Base-by-base conservation (phyloP, 2,329 filamentous ascomycete species). In the Penicillium sp. region DNA sequence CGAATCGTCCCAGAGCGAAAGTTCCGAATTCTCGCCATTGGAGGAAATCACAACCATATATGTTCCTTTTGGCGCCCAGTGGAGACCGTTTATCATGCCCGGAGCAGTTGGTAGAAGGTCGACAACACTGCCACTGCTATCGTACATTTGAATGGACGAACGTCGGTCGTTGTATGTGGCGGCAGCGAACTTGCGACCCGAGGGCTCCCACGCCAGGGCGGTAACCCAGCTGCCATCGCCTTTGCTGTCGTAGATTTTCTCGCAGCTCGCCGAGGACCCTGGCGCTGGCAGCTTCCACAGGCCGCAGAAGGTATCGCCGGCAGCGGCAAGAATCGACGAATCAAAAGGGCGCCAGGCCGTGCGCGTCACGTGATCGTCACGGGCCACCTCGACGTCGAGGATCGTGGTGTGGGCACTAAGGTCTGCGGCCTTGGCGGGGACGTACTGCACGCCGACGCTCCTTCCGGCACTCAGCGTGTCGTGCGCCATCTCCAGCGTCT, bases 371-470 rank as follows among this genome's bases (percentile, higher is more conserved):
- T 77, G 73, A 50, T 67, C 66, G 14, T 67, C 63, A 33, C 62
- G 61, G 53, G 67, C 65, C 58, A 71, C 62, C 63, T 75, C 66
- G 58, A 71, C 62, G 64, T 75, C 67, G 28, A 80, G 63, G 21
- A 78, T 64, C 59, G 68, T 69, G 62, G 77, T 77, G 63, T 76
- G 67, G 45, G 74, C 70, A 40, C 68, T 69, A 56, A 80, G 70
- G 64, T 79, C 76, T 59, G 72, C 67, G 46, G 77, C 72, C 67
- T 79, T 79, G 67, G 77, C 75, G 65, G 76, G 74, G 51, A 68
- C 68, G 62, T 75, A 78, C 66, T 79, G 77, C 57, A 79, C 71
- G 58, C 74, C 76, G 61, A 74, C 67, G 65, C 77, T 79, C 55
- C 70, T 68, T 50, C 77, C 77, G 47, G 67, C 75, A 38, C 70